Evolutionary conservation across 164 flowering plant species (phyloP).

Genomic region (Sedum album): DNA sequence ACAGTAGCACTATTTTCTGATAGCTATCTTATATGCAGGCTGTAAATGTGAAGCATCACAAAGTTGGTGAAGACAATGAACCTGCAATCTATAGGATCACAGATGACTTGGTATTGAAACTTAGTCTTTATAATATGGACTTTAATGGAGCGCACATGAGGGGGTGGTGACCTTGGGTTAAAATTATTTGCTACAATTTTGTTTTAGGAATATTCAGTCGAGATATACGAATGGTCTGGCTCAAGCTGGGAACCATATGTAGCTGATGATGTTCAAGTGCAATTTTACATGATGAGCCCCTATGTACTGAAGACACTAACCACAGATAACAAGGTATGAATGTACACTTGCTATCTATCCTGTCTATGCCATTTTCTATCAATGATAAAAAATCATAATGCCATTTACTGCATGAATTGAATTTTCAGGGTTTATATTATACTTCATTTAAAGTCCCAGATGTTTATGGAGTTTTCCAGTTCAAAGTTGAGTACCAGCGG

Average conservation of each 20-base stretch:
- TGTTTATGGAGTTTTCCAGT: conserved; percentile 97
- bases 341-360: background rate
- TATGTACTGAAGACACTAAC: conserved; percentile 84
- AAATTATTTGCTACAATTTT: conserved; percentile 5
- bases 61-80: conserved; percentile 72
- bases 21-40: conserved; percentile 36
- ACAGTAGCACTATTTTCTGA: background rate
- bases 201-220: conserved; percentile 79
- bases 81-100: conserved; percentile 87
- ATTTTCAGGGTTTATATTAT: conserved; percentile 60
- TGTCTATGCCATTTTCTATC: background rate
- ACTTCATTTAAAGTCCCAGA: conserved; percentile 92
- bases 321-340: conserved; percentile 59
- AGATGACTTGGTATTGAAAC: conserved; percentile 59
- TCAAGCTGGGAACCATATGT: conserved; percentile 87
- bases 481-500: conserved; percentile 90
- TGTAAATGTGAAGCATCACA: conserved; percentile 68
- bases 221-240: conserved; percentile 96
- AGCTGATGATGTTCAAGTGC: conserved; percentile 87
- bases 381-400: background rate
- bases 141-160: background rate
- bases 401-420: background rate
- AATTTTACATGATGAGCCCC: conserved; percentile 99
- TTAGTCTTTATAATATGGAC: background rate
- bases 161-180: background rate